Percentiles rank a stretch among this genome's conserved stretches.
These are phyloP conservation scores for Rhodomyrtus tomentosa DNA, from an alignment of 345 rosid species.

Conservation along the genomic window DNA sequence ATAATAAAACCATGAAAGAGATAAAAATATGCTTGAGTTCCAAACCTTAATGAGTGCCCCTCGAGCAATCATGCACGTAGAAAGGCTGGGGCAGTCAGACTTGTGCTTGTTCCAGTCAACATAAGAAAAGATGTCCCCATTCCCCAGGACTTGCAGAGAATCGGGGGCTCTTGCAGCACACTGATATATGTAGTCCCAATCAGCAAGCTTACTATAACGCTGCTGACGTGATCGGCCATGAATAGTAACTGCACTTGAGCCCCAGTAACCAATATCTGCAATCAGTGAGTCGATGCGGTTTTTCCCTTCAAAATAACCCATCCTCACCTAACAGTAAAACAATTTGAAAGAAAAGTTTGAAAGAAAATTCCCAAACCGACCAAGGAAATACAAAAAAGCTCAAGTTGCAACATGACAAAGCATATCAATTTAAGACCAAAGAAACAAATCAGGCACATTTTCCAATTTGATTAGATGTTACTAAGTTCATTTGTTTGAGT, in stretches of 20 bases:
- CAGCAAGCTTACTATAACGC: slow-evolving; percentile 83
- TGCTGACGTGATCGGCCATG: slow-evolving; percentile 97
- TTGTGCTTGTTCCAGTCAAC: slow-evolving; percentile 78
- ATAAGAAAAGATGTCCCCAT: slow-evolving; percentile 75
- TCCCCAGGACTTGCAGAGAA: slow-evolving; percentile 64
- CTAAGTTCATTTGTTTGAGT: not conserved
- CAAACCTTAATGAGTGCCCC: slow-evolving; percentile 80
- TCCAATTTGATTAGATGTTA: not conserved
- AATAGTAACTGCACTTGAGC: slow-evolving; percentile 71
- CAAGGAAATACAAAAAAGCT: not conserved
- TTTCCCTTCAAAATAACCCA: slow-evolving; percentile 75
- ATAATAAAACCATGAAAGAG: not conserved
- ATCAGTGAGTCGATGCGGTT: slow-evolving; percentile 69
- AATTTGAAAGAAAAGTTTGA: not conserved
- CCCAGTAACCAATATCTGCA: slow-evolving; percentile 71
- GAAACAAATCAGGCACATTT: not conserved
- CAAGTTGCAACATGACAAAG: not conserved
- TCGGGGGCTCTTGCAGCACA: slow-evolving; percentile 56
- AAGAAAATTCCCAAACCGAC: not conserved
- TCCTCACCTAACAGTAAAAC: slow-evolving; percentile 50
- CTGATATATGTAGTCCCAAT: slow-evolving; percentile 79
- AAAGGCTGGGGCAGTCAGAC: slow-evolving; percentile 66
- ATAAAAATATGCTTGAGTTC: not conserved
- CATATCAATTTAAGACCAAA: not conserved
- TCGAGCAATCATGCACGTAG: slow-evolving; percentile 89